phyloP scores from a whole-genome alignment of 768 basidiomycete species.

The Mycena amicta region DNA sequence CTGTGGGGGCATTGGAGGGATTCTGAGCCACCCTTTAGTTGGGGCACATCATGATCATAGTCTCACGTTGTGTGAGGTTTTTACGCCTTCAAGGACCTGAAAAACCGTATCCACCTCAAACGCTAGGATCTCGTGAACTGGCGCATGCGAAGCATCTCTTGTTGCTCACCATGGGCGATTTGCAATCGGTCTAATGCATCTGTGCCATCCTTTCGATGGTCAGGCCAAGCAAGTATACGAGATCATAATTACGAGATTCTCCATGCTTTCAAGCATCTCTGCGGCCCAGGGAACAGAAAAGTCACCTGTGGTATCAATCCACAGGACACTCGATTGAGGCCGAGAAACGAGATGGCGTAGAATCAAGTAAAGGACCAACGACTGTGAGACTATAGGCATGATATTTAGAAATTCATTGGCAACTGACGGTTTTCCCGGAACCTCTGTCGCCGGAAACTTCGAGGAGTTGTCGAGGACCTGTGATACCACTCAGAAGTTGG shows the following conservation, averaged over 20 bases:
- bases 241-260: not conserved
- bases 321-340: conserved; percentile 47
- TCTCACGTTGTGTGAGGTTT: conserved; percentile 31
- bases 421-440: conserved; percentile 67
- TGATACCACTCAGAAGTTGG: conserved; percentile 51
- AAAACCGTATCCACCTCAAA: conserved; percentile 61
- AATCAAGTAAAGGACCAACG: conserved; percentile 60
- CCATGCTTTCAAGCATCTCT: conserved; percentile 35
- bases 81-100: conserved; percentile 49
- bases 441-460: conserved; percentile 70
- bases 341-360: conserved; percentile 51
- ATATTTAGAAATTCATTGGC: too few relatives aligned
- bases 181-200: conserved; percentile 56
- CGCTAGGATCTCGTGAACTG: too few relatives aligned
- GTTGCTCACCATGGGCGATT: too few relatives aligned
- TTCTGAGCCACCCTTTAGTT: too few relatives aligned
- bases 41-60: too few relatives aligned
- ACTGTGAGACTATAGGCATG: too few relatives aligned
- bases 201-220: conserved; percentile 25
- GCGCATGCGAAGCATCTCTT: too few relatives aligned
- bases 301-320: conserved; percentile 76
- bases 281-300: conserved; percentile 57
- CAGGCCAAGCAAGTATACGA: conserved; percentile 8
- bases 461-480: conserved; percentile 49
- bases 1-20: conserved; percentile 17